These are phyloP conservation scores for Phlyctochytrium arcticum DNA, from an alignment of 192 early-diverging fungal genomes.

Conservation along the genomic window DNA sequence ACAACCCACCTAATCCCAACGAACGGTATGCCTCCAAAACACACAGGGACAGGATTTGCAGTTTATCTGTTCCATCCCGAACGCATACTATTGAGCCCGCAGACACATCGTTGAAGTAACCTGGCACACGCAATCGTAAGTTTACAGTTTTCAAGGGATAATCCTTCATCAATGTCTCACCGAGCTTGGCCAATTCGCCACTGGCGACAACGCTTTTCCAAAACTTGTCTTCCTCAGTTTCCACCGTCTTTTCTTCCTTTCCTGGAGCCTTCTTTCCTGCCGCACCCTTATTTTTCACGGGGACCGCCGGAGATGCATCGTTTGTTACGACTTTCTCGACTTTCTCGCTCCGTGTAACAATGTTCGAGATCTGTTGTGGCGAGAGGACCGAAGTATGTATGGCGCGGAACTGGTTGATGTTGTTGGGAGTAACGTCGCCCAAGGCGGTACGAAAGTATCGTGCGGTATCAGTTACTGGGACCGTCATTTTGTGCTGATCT, in stretches of 20 bases:
- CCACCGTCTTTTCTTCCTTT: no score
- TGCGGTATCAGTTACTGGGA: not conserved
- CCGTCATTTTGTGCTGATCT: no score
- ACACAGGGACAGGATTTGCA: slow-evolving; percentile 6
- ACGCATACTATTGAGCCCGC: slow-evolving; percentile 17
- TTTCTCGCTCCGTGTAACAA: no score
- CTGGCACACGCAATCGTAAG: slow-evolving; percentile 4
- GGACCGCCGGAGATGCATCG: no score
- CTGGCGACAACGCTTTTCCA: slow-evolving; percentile 18
- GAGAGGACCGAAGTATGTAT: slow-evolving; percentile 5
- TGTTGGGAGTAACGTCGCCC: slow-evolving; percentile 25
- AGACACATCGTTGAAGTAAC: slow-evolving; percentile 26
- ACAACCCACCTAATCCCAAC: slow-evolving; percentile 22
- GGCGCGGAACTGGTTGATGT: slow-evolving; percentile 21
- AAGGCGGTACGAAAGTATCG: slow-evolving; percentile 25
- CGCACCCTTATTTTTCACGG: not conserved
- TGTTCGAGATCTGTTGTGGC: no score
- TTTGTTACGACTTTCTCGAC: no score
- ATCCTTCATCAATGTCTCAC: not conserved
- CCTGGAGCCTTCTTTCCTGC: no score
- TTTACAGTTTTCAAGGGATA: not conserved
- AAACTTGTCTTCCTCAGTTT: slow-evolving; percentile 2
- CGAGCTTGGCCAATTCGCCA: slow-evolving; percentile 18
- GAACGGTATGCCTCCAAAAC: slow-evolving; percentile 18
- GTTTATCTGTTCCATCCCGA: not conserved